Conservation (phyloP, 2,329 filamentous ascomycete genomes). For the Apiospora arundinis region DNA sequence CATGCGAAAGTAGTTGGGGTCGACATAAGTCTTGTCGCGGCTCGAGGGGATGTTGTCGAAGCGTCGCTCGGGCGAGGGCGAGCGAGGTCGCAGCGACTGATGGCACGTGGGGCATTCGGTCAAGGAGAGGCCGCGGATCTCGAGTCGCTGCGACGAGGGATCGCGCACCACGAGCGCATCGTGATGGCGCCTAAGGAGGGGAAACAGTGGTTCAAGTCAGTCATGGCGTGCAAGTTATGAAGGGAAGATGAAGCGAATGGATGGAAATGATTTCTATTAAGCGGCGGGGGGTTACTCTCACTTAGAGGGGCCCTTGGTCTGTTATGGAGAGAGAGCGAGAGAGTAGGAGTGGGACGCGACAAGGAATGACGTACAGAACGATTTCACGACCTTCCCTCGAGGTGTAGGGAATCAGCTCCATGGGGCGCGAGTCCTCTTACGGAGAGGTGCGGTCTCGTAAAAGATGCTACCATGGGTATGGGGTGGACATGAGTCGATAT, state of each 20-base stretch:
- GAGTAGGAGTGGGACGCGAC: neutral
- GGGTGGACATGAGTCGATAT: neutral
- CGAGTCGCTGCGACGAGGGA: constrained; percentile 81
- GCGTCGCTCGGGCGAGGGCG: constrained; percentile 54
- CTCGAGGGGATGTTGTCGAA: constrained; percentile 49
- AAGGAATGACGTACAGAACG: constrained; percentile 69
- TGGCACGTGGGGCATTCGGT: constrained; percentile 92
- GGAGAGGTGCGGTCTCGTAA: neutral
- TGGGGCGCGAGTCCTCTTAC: constrained; percentile 26
- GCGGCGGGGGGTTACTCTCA: neutral
- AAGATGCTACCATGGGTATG: neutral
- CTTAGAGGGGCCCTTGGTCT: neutral
- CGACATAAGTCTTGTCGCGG: constrained; percentile 73
- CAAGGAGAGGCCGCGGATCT: constrained; percentile 70
- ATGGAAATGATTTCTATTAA: neutral
- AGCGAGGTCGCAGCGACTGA: constrained; percentile 62
- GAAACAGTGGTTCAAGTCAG: neutral
- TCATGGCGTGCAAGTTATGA: neutral
- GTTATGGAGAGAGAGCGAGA: neutral
- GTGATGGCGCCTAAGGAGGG: constrained; percentile 75
- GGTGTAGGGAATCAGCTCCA: constrained; percentile 80
- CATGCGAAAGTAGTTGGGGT: constrained; percentile 95
- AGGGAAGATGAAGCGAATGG: neutral
- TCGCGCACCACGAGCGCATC: constrained; percentile 94
- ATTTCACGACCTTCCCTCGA: constrained; percentile 77